Evolutionary conservation across 2,329 filamentous ascomycete genomes (phyloP), one percentile per base, ranked within the genome.

Genomic region (Fonsecaea monophora): DNA sequence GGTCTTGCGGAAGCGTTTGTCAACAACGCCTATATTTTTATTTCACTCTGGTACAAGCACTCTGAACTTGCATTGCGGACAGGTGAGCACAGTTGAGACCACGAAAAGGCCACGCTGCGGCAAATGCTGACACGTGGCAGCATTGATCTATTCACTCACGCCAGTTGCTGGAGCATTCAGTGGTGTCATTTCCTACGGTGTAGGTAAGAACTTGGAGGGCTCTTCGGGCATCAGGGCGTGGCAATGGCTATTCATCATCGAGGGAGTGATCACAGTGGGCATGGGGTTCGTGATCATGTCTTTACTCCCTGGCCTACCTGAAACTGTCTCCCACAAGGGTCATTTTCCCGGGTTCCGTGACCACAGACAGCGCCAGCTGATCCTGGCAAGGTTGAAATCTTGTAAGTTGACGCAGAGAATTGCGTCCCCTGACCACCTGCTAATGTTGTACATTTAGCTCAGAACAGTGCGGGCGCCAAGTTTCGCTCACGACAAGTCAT

Each of bases 111-210:
- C 25, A 2, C 37, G 10, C 12, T 10, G 13, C 2, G 37, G 37
- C 12, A 40, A 40, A 40, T 15, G 35, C 37, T 13, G 34, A 42
- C 21, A 4, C 74, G 87, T 87, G 0, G 90, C 89, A 0, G 87
- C 87, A 0, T 13, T 48, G 21, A 80, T 64, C 56, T 68, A 57
- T 32, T 15, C 8, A 4, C n/a, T 50, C 10, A 58, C 15, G 4
- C 61, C 92, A 34, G 84, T 92, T 30, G 89, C 88, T 1, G 89
- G 90, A 2, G 90, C 90, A 1, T 91, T 92, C 72, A 90, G 88
- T 0, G 90, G 89, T 1, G 76, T 89, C 8, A 85, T 89, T 42
- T 82, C 86, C 1, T 86, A 86, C 0, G 87, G 89, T 4, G 90
- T 92, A 60, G 87, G 85, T 0, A 80, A 81, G 15, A 86, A 89